These are phyloP conservation scores for Spencermartinsiella ligniputridi DNA, from an alignment of 1,139 yeast genomes.

Conservation along the genomic window DNA sequence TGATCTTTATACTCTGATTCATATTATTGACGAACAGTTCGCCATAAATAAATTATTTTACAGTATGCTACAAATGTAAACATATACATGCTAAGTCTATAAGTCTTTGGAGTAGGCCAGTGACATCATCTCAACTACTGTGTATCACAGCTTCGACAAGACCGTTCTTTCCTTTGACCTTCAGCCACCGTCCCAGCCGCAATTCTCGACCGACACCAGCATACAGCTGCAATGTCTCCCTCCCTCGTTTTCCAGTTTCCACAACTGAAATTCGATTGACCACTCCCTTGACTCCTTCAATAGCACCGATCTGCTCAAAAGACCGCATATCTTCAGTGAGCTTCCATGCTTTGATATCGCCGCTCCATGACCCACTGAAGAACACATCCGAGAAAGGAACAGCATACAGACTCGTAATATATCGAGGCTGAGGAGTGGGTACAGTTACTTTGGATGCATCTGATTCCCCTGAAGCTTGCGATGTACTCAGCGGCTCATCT, in stretches of 20 bases:
- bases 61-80: too few relatives aligned
- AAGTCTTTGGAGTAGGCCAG: too few relatives aligned
- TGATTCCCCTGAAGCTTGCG: slow-evolving; percentile 67
- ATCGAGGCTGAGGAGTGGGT: slow-evolving; percentile 76
- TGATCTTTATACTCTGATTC: too few relatives aligned
- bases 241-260: slow-evolving; percentile 49
- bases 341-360: slow-evolving; percentile 72
- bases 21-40: too few relatives aligned
- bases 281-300: slow-evolving; percentile 63
- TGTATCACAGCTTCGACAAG: slow-evolving; percentile 18
- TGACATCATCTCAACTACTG: neutral
- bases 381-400: slow-evolving; percentile 88
- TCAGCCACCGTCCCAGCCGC: slow-evolving; percentile 77
- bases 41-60: too few relatives aligned
- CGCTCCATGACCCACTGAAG: slow-evolving; percentile 85
- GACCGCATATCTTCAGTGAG: slow-evolving; percentile 59
- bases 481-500: slow-evolving; percentile 46
- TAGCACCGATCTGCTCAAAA: slow-evolving; percentile 51
- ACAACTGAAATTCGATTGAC: slow-evolving; percentile 63
- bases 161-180: slow-evolving; percentile 28
- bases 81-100: too few relatives aligned
- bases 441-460: slow-evolving; percentile 23
- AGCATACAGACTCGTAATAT: slow-evolving; percentile 79
- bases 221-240: slow-evolving; percentile 50
- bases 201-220: slow-evolving; percentile 81